These are phyloP conservation scores for Fomitopsis pulvina DNA, from an alignment of 768 basidiomycete species.

Conservation along the genomic window DNA sequence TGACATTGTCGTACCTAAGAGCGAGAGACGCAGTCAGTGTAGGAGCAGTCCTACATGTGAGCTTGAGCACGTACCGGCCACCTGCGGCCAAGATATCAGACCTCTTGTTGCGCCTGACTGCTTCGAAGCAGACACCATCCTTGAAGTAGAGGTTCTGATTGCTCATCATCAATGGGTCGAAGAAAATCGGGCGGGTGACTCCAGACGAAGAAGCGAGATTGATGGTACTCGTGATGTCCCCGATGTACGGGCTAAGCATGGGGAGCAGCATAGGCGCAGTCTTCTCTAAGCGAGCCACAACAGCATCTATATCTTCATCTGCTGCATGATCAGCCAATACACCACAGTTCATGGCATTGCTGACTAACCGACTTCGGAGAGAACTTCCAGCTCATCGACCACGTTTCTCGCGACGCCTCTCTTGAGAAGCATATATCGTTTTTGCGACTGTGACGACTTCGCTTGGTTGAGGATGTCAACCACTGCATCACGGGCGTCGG, in stretches of 20 bases:
- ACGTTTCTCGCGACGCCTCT: slow-evolving; percentile 60
- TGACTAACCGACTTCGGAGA: slow-evolving; percentile 52
- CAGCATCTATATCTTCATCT: slow-evolving; percentile 60
- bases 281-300: slow-evolving; percentile 52
- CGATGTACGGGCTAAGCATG: slow-evolving; percentile 42
- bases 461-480: slow-evolving; percentile 59
- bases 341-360: neutral
- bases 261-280: slow-evolving; percentile 45
- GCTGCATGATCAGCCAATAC: neutral
- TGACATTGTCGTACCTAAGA: slow-evolving; percentile 73
- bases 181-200: slow-evolving; percentile 52
- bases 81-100: slow-evolving; percentile 74
- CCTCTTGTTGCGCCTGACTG: slow-evolving; percentile 59
- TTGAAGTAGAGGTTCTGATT: slow-evolving; percentile 60
- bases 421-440: slow-evolving; percentile 61
- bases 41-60: neutral
- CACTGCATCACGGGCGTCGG: slow-evolving; percentile 46
- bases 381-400: slow-evolving; percentile 68
- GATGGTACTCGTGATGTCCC: slow-evolving; percentile 59
- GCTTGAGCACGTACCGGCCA: slow-evolving; percentile 62
- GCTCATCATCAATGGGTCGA: slow-evolving; percentile 72
- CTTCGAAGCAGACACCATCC: slow-evolving; percentile 70
- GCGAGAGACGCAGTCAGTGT: neutral
- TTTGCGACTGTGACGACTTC: slow-evolving; percentile 62
- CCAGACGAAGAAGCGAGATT: slow-evolving; percentile 55